A percentile compares a stretch with the other conserved stretches of the same genome.
These are phyloP conservation scores for Thamnidium elegans DNA, from an alignment of 192 early-diverging fungal genomes.

Conservation along the genomic window DNA sequence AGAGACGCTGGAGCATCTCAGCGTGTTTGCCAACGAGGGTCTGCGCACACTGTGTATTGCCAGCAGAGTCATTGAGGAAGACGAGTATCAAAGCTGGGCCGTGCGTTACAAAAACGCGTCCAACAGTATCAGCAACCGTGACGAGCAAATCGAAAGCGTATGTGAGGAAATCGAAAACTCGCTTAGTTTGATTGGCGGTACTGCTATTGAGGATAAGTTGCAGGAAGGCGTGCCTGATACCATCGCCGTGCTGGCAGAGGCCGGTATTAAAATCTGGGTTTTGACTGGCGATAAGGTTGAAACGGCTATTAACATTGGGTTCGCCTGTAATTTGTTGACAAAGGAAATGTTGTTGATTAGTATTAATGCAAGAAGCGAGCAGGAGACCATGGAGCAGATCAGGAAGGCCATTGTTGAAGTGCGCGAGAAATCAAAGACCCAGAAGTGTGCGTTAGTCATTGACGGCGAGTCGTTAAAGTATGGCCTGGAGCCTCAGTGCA, in stretches of 20 bases:
- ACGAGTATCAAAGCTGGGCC: constrained; percentile 58
- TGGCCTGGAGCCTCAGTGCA: constrained; percentile 49
- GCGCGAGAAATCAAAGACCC: constrained; percentile 8
- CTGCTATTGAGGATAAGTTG: constrained; percentile 77
- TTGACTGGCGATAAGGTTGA: constrained; percentile 80
- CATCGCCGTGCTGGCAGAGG: constrained; percentile 57
- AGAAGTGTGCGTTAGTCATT: constrained; percentile 57
- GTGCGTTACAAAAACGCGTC: constrained; percentile 51
- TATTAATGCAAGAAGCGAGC: constrained; percentile 35
- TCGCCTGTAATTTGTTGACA: constrained; percentile 64
- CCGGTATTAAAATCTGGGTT: constrained; percentile 80
- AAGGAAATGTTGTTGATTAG: constrained; percentile 63
- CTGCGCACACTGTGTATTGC: constrained; percentile 76
- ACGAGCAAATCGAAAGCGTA: constrained; percentile 51
- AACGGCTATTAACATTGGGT: constrained; percentile 80
- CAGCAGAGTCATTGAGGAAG: constrained; percentile 49
- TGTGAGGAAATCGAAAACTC: constrained; percentile 60
- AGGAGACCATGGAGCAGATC: constrained; percentile 55
- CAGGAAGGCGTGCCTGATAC: constrained; percentile 78
- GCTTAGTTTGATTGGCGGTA: constrained; percentile 64
- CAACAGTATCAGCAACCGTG: constrained; percentile 53
- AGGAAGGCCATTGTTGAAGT: constrained; percentile 34
- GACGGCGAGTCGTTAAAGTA: constrained; percentile 64
- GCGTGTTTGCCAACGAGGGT: constrained; percentile 79
- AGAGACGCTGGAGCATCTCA: constrained; percentile 75